Base-by-base conservation (phyloP, 352 stramenopile genomes). In the Globisporangium paddicum region DNA sequence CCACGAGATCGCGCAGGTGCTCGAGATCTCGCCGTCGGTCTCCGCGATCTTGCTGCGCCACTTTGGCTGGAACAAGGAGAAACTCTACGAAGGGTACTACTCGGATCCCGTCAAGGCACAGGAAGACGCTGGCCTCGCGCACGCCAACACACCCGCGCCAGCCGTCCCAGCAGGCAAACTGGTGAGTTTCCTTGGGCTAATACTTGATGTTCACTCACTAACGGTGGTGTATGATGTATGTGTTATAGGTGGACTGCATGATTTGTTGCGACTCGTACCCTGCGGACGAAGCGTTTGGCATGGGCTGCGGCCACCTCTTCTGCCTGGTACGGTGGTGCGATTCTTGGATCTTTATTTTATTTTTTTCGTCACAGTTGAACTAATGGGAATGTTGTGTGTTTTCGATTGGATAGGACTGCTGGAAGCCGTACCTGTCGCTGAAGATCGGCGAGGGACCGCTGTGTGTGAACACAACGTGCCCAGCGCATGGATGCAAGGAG, bases 251-350 rank as follows among this genome's bases (percentile, higher is more conserved):
- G 47, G 76, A 89, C 44, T 95, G 85, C 72, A 75, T 90, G 40
- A 99, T 99, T 72, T 99, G 97, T 76, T 98, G 88, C 73, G 90
- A 98, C 58, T 87, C 97, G 62, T 90, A 92, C 49, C 46, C 70
- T 21, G 45, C 74, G 11, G 75, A 66, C 19, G 73, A 93, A 41
- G 67, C 89, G 23, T 96, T 98, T 52, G 78, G 79, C 42, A 97
- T 99, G 86, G 90, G 93, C n/a, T 99, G 97, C 68, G 87, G 88
- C 34, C 97, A 99, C 65, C 82, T 96, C 58, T 99, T 98, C 75
- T 99, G 96, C 68, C 68, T 96, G 53, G 86, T 84, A 64, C 82
- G 58, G n/a, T n/a, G n/a, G n/a, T 97, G 68, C 58, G 71, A 11
- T 51, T 21, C 3, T 10, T n/a, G n/a, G 23, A 14, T 2, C 54